Evolutionary conservation across 164 flowering plant species (phyloP), one percentile per base, ranked within the genome.

Genomic region (Aristolochia fimbriata): DNA sequence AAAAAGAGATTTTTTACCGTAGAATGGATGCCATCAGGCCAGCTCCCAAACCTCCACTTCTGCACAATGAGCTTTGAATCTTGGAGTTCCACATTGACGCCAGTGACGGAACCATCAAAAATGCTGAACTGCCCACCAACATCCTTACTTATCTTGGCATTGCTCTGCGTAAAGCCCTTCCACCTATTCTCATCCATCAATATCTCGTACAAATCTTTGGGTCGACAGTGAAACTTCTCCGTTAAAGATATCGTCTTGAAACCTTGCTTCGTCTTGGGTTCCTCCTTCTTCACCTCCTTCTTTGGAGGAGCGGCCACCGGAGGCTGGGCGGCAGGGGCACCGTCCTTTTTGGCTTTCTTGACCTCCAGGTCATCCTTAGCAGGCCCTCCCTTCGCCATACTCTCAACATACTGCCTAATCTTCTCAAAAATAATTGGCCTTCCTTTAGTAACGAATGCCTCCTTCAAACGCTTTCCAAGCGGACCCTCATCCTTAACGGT

Each of bases 111-210:
- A 47, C 99, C 99, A 71, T 94, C 96, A 62, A 94, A 94, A 31
- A 94, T 71, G 62, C 77, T 80, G 50, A 94, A 77, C 71, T 85
- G 83, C 33, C 96, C 99, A 23, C 91, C 91, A 31, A 91, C 91
- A 59, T 86, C 96, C 71, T 76, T 88, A 59, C 93, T 94, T 6
- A 94, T 94, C 81, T 67, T 83, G 0, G 99, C 96, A 84, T 91
- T 88, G 70, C 99, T 94, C 84, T 85, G 91, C 8, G 96, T 91
- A 65, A 94, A 94, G 10, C 97, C 99, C 62, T 84, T 91, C 99
- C 99, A 94, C 61, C 99, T 50, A 70, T 88, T 94, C 76, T 94
- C 97, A 76, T 94, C 99, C 97, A 94, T 91, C 78, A 94, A 43
- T 20, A 94, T 94, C 83, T 94, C 99, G 65, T 47, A 94, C 76